Evolutionary conservation across 257 asterid genomes (phyloP).

Genomic region (Lavandula angustifolia): DNA sequence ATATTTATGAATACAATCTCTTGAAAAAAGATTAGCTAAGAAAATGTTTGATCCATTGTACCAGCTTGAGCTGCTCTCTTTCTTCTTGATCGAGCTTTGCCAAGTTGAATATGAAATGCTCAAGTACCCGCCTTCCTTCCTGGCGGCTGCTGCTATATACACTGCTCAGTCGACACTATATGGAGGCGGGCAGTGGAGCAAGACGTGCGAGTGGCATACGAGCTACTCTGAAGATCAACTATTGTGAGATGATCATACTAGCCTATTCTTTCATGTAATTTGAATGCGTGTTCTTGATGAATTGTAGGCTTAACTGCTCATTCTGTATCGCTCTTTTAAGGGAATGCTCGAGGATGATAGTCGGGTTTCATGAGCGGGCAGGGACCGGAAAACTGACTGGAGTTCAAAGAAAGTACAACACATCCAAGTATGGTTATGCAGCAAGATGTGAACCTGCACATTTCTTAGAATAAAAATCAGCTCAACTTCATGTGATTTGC

Average conservation of each 20-base stretch:
- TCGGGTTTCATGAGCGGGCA: constrained; percentile 62
- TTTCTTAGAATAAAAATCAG: constrained; percentile 47
- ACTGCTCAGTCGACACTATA: constrained; percentile 73
- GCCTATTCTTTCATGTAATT: neutral
- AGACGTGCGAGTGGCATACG: constrained; percentile 80
- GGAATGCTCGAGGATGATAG: constrained; percentile 63
- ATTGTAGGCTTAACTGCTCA: no score
- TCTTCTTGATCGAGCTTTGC: constrained; percentile 85
- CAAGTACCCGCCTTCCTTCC: constrained; percentile 66
- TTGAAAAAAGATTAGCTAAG: no score
- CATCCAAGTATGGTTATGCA: constrained; percentile 67
- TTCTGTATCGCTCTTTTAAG: constrained; percentile 26
- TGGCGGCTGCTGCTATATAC: constrained; percentile 77
- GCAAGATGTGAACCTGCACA: constrained; percentile 74
- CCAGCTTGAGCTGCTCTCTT: constrained; percentile 75
- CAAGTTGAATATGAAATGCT: constrained; percentile 91
- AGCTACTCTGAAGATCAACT: constrained; percentile 72
- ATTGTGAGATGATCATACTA: constrained; percentile 42
- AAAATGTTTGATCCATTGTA: neutral
- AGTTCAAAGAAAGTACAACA: constrained; percentile 75
- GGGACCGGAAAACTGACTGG: constrained; percentile 74
- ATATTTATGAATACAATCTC: no score
- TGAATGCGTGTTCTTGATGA: neutral
- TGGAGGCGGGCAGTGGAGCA: constrained; percentile 73
- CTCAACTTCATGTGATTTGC: constrained; percentile 18